Conservation (phyloP, 1,284 basidiomycete genomes). For the Chondrostereum purpureum region DNA sequence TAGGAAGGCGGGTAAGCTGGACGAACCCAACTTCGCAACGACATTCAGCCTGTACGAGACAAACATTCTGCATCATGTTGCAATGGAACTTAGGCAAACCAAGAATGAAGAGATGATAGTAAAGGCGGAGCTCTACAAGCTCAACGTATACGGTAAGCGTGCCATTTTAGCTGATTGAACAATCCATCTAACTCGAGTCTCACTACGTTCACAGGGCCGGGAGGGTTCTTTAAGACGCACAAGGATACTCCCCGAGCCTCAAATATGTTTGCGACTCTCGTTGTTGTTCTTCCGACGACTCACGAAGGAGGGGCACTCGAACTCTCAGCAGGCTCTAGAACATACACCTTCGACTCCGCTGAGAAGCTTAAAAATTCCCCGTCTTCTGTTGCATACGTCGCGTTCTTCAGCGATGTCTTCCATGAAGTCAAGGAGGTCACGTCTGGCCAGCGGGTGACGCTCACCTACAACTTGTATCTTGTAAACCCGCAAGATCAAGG, state of each 20-base stretch:
- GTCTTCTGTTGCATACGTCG: conserved; percentile 23
- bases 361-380: too few relatives aligned
- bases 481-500: conserved; percentile 3
- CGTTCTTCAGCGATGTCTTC: conserved; percentile 37
- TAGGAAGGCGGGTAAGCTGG: conserved; percentile 12
- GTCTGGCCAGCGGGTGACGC: conserved; percentile 32
- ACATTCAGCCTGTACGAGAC: conserved; percentile 6
- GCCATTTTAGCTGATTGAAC: not conserved
- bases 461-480: conserved; percentile 32
- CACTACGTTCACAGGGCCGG: conserved; percentile 21
- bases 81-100: too few relatives aligned
- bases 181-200: not conserved
- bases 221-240: conserved; percentile 36
- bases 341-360: conserved; percentile 29
- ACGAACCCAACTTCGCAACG: conserved; percentile 6
- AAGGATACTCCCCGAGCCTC: conserved; percentile 31
- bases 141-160: conserved; percentile 23
- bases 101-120: too few relatives aligned
- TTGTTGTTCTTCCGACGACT: conserved; percentile 34
- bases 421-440: conserved; percentile 35
- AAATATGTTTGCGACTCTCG: conserved; percentile 39
- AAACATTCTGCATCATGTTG: conserved; percentile 2
- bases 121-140: conserved; percentile 21
- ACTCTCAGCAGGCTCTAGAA: conserved; percentile 24
- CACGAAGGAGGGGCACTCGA: conserved; percentile 34